These are phyloP conservation scores for Amauroascus niger DNA, from an alignment of 2,329 filamentous ascomycete genomes.

Conservation along the genomic window DNA sequence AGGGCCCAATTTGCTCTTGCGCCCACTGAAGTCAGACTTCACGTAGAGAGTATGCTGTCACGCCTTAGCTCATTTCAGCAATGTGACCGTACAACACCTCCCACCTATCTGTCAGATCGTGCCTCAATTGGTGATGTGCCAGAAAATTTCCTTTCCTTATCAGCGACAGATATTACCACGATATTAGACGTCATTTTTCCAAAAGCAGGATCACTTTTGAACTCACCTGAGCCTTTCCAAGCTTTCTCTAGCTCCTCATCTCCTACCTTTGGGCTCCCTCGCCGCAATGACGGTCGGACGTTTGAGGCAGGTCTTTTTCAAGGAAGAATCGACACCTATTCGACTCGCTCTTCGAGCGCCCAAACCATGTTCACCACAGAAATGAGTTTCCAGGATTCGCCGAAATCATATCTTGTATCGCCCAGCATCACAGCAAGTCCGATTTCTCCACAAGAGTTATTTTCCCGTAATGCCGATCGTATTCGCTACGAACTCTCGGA, in stretches of 20 bases:
- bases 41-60: constrained; percentile 33
- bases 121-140: constrained; percentile 40
- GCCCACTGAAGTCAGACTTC: constrained; percentile 27
- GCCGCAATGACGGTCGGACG: constrained; percentile 19
- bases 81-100: background rate
- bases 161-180: constrained; percentile 67
- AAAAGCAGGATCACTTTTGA: constrained; percentile 12
- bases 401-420: constrained; percentile 15
- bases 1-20: constrained; percentile 32
- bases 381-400: constrained; percentile 21
- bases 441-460: constrained; percentile 20
- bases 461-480: constrained; percentile 30
- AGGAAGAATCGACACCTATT: constrained; percentile 23
- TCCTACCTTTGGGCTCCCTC: constrained; percentile 20
- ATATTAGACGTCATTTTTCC: constrained; percentile 78
- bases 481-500: constrained; percentile 36
- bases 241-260: constrained; percentile 23
- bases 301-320: constrained; percentile 29
- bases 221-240: constrained; percentile 22
- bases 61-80: constrained; percentile 18
- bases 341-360: constrained; percentile 21
- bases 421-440: constrained; percentile 14
- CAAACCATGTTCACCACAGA: constrained; percentile 28
- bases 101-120: background rate
- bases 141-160: constrained; percentile 38